Conservation (phyloP, 164 flowering plant genomes). For the Cinnamomum chago region DNA sequence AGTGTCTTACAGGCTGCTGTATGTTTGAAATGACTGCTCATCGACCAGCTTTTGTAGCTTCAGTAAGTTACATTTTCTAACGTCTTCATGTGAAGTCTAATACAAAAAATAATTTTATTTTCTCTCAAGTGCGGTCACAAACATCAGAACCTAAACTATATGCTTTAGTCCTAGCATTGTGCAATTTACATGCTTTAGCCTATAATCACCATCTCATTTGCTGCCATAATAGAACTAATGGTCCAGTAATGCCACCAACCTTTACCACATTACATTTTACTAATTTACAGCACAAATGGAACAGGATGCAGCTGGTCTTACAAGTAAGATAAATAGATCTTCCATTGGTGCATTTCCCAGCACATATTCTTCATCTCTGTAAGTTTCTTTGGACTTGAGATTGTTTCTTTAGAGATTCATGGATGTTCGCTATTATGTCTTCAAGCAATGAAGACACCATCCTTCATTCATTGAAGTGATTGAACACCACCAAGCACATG, state of each 20-base stretch:
- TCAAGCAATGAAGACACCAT: background rate
- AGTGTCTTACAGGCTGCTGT: constrained; percentile 50
- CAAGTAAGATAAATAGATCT: constrained; percentile 64
- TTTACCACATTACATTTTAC: background rate
- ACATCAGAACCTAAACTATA: background rate
- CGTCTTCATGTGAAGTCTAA: background rate
- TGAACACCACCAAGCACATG: background rate
- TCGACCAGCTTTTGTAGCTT: constrained; percentile 62
- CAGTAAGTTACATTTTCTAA: constrained; percentile 31
- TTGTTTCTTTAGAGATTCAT: background rate
- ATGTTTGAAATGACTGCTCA: constrained; percentile 78
- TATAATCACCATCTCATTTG: background rate
- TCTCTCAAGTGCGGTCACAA: background rate
- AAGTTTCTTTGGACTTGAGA: constrained; percentile 22
- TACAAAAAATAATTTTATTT: no score
- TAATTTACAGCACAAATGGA: constrained; percentile 2
- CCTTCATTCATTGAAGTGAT: no score
- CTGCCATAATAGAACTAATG: background rate
- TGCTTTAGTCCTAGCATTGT: background rate
- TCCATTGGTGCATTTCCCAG: constrained; percentile 64
- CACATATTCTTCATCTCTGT: constrained; percentile 61
- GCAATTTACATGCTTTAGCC: background rate
- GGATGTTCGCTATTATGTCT: background rate
- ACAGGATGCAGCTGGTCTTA: constrained; percentile 70
- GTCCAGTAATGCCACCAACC: background rate